Evolutionary conservation across 139 green algal species (phyloP).

Genomic region (Asterochloris erici): DNA sequence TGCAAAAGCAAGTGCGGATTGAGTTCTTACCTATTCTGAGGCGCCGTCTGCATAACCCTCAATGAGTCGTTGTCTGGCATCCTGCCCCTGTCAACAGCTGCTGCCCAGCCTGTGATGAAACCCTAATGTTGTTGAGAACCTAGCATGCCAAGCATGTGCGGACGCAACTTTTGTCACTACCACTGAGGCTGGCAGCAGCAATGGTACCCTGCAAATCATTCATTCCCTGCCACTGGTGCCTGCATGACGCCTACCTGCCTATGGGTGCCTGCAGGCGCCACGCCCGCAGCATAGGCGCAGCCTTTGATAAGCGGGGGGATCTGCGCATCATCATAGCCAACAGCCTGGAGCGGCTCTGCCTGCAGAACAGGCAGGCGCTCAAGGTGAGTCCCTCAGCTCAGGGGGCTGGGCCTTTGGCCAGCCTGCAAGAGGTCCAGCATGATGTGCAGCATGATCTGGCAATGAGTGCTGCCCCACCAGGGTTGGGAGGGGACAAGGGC

Average conservation of each 20-base stretch:
- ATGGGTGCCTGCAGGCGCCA: constrained; percentile 20
- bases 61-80: neutral
- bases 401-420: too few species aligned
- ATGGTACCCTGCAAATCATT: neutral
- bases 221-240: neutral
- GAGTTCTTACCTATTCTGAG: constrained; percentile 23
- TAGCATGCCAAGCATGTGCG: constrained; percentile 23
- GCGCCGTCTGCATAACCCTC: neutral
- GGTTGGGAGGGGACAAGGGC: too few species aligned
- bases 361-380: constrained; percentile 30
- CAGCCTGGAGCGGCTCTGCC: constrained; percentile 48
- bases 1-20: constrained; percentile 11
- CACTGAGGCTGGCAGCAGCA: constrained; percentile 33
- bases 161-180: constrained; percentile 54
- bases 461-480: too few species aligned
- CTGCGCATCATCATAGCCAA: constrained; percentile 53
- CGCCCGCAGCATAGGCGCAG: constrained; percentile 43
- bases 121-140: constrained; percentile 52
- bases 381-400: neutral
- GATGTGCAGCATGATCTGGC: too few species aligned
- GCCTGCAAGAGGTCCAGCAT: too few species aligned
- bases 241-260: neutral
- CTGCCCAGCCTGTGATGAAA: constrained; percentile 13
- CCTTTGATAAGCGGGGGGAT: constrained; percentile 66
- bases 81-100: neutral